phyloP scores from a whole-genome alignment of 1,139 yeast genomes.

The Blastobotrys illinoisensis region DNA sequence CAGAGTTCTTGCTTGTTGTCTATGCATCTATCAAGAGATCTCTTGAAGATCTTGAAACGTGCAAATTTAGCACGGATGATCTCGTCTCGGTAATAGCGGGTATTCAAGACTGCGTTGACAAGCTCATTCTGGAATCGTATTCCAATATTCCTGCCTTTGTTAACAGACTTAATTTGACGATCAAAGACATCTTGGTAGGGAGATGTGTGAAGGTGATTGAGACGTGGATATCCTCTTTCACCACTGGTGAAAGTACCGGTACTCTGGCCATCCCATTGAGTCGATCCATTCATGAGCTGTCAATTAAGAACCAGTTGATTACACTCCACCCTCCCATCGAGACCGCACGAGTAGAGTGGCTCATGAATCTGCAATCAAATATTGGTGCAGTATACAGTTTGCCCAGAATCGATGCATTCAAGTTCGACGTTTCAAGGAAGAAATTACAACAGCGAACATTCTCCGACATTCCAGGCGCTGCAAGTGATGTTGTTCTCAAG shows the following conservation, averaged over 20 bases:
- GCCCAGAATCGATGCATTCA: conserved; percentile 25
- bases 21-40: conserved; percentile 20
- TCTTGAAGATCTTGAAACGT: conserved; percentile 32
- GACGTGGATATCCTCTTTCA: conserved; percentile 27
- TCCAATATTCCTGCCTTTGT: conserved; percentile 39
- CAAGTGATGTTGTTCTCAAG: conserved; percentile 16
- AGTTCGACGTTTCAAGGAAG: conserved; percentile 27
- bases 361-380: conserved; percentile 29
- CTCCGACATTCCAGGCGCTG: conserved; percentile 15
- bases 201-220: conserved; percentile 30
- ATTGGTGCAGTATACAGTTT: conserved; percentile 27
- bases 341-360: conserved; percentile 31
- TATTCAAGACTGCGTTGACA: conserved; percentile 42
- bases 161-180: conserved; percentile 37
- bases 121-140: conserved; percentile 41
- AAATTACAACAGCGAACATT: conserved; percentile 12
- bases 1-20: conserved; percentile 28
- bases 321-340: conserved; percentile 41
- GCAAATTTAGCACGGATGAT: conserved; percentile 24
- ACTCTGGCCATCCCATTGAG: conserved; percentile 14
- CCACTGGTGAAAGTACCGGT: conserved; percentile 13
- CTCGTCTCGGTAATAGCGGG: conserved; percentile 27
- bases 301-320: conserved; percentile 42
- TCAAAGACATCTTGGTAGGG: conserved; percentile 35
- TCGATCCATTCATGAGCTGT: conserved; percentile 36